Base-by-base conservation (phyloP, 2,329 filamentous ascomycete species). In the Penicillium occitanis region DNA sequence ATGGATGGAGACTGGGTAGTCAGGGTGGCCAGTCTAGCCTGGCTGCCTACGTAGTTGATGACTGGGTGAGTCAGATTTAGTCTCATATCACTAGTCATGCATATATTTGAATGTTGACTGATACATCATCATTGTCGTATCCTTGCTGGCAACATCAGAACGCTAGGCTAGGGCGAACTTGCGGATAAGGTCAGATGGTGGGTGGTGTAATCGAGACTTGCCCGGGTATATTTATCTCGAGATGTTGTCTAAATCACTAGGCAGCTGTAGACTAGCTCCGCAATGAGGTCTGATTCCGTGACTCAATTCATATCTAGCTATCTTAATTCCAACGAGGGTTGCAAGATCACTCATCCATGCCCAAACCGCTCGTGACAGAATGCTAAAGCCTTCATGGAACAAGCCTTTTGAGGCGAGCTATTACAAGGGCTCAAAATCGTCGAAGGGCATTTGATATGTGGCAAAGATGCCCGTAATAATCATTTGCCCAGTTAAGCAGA, bases 41-140 rank as follows among this genome's bases (percentile, higher is more conserved):
- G 33, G 53, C 33, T 57, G 53, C 53, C 53, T 57, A 57, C 53
- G 33, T 57, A 40, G 33, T 22, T 14, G 33, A 13, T 37, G 30
- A 37, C 53, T 57, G 33, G 17, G 51, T 57, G 53, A 57, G 53
- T 57, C 53, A 57, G 30, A 37, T 57, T 37, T 57, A 37, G 51
- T 14, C 11, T 37, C 5, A 37, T 57, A 35, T 37, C 30, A 35
- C 51, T 57, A 37, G 28, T 35, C 53, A 57, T 40, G 53, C 33
- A 57, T n/a, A n/a, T 33, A 33, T 57, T 57, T 37, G 30, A 22
- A 57, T 57, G n/a, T 37, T 37, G 53, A 37, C 53, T 40, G 53
- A 57, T 57, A 17, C 53, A 37, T 57, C 28, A 19, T 19, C 51
- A 55, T 17, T 37, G 51, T 35, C n/a, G 17, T 25, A 40, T 19